Base-by-base conservation (phyloP, 2,329 filamentous ascomycete genomes). In the Penicillium crustosum region DNA sequence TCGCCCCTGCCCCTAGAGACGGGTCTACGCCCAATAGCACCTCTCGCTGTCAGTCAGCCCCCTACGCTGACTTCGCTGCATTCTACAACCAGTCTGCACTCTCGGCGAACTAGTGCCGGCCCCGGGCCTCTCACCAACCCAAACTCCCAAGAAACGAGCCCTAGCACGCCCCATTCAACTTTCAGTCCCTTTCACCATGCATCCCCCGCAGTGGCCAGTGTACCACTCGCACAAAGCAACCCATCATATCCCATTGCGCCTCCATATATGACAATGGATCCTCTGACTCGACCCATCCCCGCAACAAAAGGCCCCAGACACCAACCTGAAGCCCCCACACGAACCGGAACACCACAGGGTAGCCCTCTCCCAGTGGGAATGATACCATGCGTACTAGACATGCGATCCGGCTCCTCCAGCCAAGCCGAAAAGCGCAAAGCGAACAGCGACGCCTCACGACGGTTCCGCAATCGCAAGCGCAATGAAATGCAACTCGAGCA, bases 351-450 rank as follows among this genome's bases (percentile, higher is more conserved):
- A 29, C 58, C 64, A 10, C 23, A 62, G 8, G 58, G 58, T 10
- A 60, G 47, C 15, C 49, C 61, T 5, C 58, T 62, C 15, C 54
- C 59, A 7, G 55, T 63, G 17, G 68, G 67, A 17, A 69, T 75
- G 64, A 76, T 78, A 49, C 74, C 73, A 5, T 71, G 75, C 19
- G 66, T 73, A 8, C 51, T 77, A 47, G 76, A 78, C 51, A 55
- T 73, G 38, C 77, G 77, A 45, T 77, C 76, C 3, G 76, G 75
- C 6, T 78, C 76, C 1, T 69, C 70, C 25, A 75, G 69, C 47
- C 75, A 77, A 55, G 73, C 74, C 2, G 74, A 76, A 58, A 77
- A 77, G 59, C 70, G 76, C 9, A 74, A 73, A 59, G 75, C 75
- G 3, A 78, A 78, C 64, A 77, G 76, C 50, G 70, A 74, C 52